These are phyloP conservation scores for Neoboletus subvelutipes DNA, from an alignment of 768 basidiomycete species.

Conservation along the genomic window DNA sequence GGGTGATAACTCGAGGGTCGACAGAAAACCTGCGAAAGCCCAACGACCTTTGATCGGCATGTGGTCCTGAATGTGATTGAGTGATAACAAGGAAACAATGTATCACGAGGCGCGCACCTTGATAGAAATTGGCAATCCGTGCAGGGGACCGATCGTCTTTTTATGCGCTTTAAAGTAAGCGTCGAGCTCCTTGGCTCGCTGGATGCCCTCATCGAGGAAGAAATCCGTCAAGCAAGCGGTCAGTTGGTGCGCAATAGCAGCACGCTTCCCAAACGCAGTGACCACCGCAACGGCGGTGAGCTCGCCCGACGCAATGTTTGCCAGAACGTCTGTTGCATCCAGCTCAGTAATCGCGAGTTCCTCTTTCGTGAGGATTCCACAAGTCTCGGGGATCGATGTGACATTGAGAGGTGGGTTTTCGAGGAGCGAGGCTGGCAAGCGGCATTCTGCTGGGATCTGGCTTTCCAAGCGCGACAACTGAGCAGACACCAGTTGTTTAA, in stretches of 20 bases:
- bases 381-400: slow-evolving; percentile 31
- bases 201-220: slow-evolving; percentile 44
- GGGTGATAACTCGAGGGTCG: slow-evolving; percentile 22
- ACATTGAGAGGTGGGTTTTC: slow-evolving; percentile 33
- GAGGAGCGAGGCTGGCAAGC: slow-evolving; percentile 16
- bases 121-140: slow-evolving; percentile 41
- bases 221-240: slow-evolving; percentile 41
- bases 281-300: slow-evolving; percentile 41
- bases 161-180: slow-evolving; percentile 38
- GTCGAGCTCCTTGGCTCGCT: slow-evolving; percentile 43
- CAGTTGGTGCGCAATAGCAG: slow-evolving; percentile 52
- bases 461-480: slow-evolving; percentile 21
- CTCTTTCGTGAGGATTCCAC: slow-evolving; percentile 31
- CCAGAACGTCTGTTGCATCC: slow-evolving; percentile 36
- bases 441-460: slow-evolving; percentile 24
- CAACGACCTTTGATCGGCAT: slow-evolving; percentile 42
- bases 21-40: slow-evolving; percentile 37
- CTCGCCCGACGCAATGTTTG: slow-evolving; percentile 28
- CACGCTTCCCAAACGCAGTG: slow-evolving; percentile 48
- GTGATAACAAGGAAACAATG: not conserved
- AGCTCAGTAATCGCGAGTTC: slow-evolving; percentile 37
- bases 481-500: slow-evolving; percentile 18
- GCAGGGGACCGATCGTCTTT: slow-evolving; percentile 42
- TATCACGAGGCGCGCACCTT: slow-evolving; percentile 31
- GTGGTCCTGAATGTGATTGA: slow-evolving; percentile 33